Conservation (phyloP, 108 stramenopile genomes). For the Pseudonitzschia pungens region DNA sequence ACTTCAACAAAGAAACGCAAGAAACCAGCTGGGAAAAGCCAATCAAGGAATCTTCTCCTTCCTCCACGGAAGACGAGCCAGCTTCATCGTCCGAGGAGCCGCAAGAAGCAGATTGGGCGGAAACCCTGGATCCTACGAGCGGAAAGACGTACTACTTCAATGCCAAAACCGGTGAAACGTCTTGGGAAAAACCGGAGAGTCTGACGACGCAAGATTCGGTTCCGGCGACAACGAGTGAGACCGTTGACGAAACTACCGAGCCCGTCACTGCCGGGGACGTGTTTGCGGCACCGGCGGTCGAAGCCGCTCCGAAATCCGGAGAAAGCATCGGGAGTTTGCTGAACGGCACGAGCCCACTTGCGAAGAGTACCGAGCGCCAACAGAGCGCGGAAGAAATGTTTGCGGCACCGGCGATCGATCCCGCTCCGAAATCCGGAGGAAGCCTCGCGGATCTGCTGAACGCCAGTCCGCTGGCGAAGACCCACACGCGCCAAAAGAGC, state of each 20-base stretch:
- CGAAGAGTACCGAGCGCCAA: neutral
- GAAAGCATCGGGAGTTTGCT: neutral
- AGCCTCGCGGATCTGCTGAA: neutral
- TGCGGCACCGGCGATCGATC: neutral
- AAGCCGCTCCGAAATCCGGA: neutral
- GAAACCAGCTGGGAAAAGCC: slow-evolving; percentile 67
- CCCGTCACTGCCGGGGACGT: neutral
- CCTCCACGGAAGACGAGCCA: slow-evolving; percentile 7
- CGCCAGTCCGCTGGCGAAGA: neutral
- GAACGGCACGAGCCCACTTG: neutral
- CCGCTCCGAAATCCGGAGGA: neutral
- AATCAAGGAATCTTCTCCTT: neutral
- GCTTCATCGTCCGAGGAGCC: neutral
- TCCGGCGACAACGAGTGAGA: neutral
- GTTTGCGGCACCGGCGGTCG: neutral
- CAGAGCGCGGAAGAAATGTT: slow-evolving; percentile 41
- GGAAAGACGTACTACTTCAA: slow-evolving; percentile 74
- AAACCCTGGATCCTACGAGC: slow-evolving; percentile 30
- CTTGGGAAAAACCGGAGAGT: slow-evolving; percentile 68
- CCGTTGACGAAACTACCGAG: slow-evolving; percentile 2
- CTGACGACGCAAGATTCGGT: neutral
- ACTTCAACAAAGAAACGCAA: slow-evolving; percentile 51
- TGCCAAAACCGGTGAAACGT: slow-evolving; percentile 75
- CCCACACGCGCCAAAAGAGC: slow-evolving; percentile 11
- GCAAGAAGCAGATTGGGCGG: slow-evolving; percentile 30